Evolutionary conservation across 345 rosid genomes (phyloP).

Genomic region (Syzygium grande): DNA sequence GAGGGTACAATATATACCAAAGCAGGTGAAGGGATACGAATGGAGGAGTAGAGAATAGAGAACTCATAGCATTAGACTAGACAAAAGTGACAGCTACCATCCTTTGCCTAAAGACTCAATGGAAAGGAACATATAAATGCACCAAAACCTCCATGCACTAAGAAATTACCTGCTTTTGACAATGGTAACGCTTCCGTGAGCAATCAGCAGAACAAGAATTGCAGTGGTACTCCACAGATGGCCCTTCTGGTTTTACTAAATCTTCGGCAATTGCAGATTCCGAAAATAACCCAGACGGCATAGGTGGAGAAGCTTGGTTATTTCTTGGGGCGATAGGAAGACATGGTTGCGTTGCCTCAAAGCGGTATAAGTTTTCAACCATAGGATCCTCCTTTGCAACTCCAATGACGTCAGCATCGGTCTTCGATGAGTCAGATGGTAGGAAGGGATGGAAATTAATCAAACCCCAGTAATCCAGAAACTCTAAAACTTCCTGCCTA

Average conservation of each 20-base stretch:
- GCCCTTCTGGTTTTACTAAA: slow-evolving; percentile 66
- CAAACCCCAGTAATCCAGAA: slow-evolving; percentile 98
- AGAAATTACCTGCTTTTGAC: slow-evolving; percentile 78
- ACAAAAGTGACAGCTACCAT: not conserved
- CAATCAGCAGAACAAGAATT: slow-evolving; percentile 98
- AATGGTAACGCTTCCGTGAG: slow-evolving; percentile 97
- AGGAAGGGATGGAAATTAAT: slow-evolving; percentile 92
- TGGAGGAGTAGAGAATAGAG: not conserved
- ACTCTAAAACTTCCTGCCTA: slow-evolving; percentile 86
- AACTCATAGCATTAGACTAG: not conserved
- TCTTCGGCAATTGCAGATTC: slow-evolving; percentile 77
- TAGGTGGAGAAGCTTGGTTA: slow-evolving; percentile 37
- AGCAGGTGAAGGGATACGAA: not conserved
- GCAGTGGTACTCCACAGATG: slow-evolving; percentile 93
- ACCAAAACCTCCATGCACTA: not conserved
- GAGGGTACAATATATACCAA: not conserved
- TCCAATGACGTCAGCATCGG: slow-evolving; percentile 25
- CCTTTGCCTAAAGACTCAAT: not conserved
- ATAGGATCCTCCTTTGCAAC: slow-evolving; percentile 31
- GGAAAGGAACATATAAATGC: not conserved
- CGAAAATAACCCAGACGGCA: slow-evolving; percentile 55
- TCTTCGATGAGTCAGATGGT: slow-evolving; percentile 26
- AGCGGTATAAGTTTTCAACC: slow-evolving; percentile 69
- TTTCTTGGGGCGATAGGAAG: slow-evolving; percentile 38
- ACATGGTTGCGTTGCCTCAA: slow-evolving; percentile 49